Evolutionary conservation across 768 basidiomycete genomes (phyloP), one percentile per base, ranked within the genome.

Genomic region (Gloeophyllum trabeum): DNA sequence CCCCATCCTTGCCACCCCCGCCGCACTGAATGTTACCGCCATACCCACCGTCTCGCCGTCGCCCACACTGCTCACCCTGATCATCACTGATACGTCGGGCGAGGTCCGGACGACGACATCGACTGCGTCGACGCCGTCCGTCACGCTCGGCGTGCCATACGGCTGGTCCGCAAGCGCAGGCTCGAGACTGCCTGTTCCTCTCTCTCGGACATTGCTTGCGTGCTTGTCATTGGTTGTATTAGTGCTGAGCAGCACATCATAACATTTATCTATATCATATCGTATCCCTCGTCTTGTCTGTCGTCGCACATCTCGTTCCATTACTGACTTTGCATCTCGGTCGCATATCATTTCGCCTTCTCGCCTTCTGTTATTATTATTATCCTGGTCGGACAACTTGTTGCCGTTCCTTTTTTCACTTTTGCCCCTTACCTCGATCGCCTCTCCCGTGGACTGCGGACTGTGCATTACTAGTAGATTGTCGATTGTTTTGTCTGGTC

Each of bases 121-220:
- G 24, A 69, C 70, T 12, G 52, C 69, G 5, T 53, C 62, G 3
- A 47, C 62, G 43, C 62, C 74, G 2, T 63, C 70, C 18, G 62
- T 76, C 5, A 65, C 67, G 5, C 69, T 89, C 7, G 85, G 86
- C 6, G 51, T 70, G 24, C 81, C 82, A 10, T 78, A 81, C 14
- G 76, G 80, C 19, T 75, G 67, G 71, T 73, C 35, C 10, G n/a
- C n/a, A n/a, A 45, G 25, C 16, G 28, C 28, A 10, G n/a, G n/a
- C n/a, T n/a, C n/a, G n/a, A n/a, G n/a, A n/a, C n/a, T n/a, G n/a
- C n/a, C n/a, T n/a, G n/a, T n/a, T n/a, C n/a, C n/a, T n/a, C n/a
- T n/a, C n/a, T n/a, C n/a, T n/a, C n/a, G n/a, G n/a, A n/a, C n/a
- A n/a, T n/a, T n/a, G n/a, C n/a, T n/a, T n/a, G n/a, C n/a, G n/a